These are phyloP conservation scores for Coprinopsis sp. DNA, from an alignment of 768 basidiomycete genomes.

Conservation along the genomic window DNA sequence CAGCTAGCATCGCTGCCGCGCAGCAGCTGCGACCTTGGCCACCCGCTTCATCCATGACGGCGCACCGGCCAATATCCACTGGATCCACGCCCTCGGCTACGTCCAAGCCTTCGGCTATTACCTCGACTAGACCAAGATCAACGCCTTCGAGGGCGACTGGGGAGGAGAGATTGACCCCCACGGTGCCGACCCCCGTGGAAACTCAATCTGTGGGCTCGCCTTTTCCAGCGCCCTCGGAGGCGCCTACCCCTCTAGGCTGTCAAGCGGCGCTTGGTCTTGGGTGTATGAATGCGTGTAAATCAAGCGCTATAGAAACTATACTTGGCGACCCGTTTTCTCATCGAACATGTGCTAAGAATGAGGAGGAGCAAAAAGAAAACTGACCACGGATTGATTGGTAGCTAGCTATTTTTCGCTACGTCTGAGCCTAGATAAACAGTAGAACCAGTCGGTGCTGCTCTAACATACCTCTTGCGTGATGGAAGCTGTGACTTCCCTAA, in stretches of 20 bases:
- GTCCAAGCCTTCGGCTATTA: conserved; percentile 58
- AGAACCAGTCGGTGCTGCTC: too few species aligned
- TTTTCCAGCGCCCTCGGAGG: conserved; percentile 54
- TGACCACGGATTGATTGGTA: too few species aligned
- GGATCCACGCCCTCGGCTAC: conserved; percentile 55
- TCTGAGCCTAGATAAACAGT: too few species aligned
- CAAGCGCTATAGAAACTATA: conserved; percentile 62
- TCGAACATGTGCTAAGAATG: too few species aligned
- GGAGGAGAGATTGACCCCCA: conserved; percentile 81
- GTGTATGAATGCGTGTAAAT: too few species aligned
- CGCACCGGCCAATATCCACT: conserved; percentile 60
- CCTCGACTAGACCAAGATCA: conserved; percentile 56
- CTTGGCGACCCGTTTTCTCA: conserved; percentile 56
- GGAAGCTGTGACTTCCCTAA: too few species aligned
- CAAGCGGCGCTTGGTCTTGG: conserved; percentile 79
- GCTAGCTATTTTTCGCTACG: too few species aligned
- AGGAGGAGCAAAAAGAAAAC: too few species aligned
- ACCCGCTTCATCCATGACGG: conserved; percentile 67
- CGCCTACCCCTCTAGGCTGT: conserved; percentile 48
- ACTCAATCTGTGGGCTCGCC: conserved; percentile 69
- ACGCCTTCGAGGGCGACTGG: conserved; percentile 47
- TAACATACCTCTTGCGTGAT: too few species aligned
- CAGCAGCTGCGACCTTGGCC: too few species aligned
- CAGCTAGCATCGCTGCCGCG: too few species aligned
- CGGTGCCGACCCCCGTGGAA: conserved; percentile 71